Conservation (phyloP, 2,329 filamentous ascomycete species). For the Dothideomycetes sp. region DNA sequence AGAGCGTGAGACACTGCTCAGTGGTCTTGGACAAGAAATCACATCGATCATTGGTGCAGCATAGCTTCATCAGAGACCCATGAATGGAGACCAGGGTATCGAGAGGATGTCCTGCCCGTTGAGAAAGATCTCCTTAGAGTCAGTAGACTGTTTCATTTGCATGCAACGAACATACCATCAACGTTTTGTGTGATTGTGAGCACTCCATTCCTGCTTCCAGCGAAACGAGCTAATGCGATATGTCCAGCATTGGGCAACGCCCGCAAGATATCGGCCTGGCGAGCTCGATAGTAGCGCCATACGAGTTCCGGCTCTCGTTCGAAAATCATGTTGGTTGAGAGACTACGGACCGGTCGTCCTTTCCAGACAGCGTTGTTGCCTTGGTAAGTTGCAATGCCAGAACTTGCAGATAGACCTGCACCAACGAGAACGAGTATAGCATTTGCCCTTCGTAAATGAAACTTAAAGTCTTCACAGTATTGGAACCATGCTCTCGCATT, state of each 20-base stretch:
- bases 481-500: background rate
- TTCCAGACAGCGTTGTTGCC: background rate
- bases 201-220: background rate
- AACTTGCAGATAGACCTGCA: conserved; percentile 4
- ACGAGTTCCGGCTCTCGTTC: background rate
- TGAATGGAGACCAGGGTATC: background rate
- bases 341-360: background rate
- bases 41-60: background rate
- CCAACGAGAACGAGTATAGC: conserved; percentile 2
- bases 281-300: background rate
- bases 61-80: conserved; percentile 1
- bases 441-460: background rate
- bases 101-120: conserved; percentile 1
- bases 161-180: background rate
- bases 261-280: background rate
- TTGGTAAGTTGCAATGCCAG: conserved; percentile 1
- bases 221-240: conserved; percentile 1
- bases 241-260: conserved; percentile 3
- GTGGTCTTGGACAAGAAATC: background rate
- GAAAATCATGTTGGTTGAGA: background rate
- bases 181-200: conserved; percentile 3
- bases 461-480: background rate
- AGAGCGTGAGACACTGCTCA: too few species aligned
- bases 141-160: background rate
- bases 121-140: background rate